A percentile compares a stretch with the other conserved stretches of the same genome.
Evolutionary conservation across 768 basidiomycete species (phyloP).

Genomic region (Kwoniella dendrophila): DNA sequence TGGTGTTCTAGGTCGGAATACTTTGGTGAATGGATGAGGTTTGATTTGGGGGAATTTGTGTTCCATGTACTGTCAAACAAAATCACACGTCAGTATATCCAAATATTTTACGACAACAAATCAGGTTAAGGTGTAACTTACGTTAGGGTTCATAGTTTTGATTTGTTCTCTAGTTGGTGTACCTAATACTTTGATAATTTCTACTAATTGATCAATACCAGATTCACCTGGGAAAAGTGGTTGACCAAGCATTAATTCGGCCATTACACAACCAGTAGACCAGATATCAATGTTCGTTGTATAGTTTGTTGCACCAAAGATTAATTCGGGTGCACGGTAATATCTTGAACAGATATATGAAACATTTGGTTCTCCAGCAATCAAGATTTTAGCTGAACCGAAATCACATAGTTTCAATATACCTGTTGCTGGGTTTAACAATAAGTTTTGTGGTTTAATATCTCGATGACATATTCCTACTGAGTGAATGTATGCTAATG

Average conservation of each 20-base stretch:
- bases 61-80: conserved; percentile 78
- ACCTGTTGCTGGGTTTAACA: conserved; percentile 94
- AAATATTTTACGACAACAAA: background rate
- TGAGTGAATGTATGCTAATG: conserved; percentile 97
- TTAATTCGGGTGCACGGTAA: conserved; percentile 98
- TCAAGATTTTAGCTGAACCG: conserved; percentile 96
- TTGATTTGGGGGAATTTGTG: conserved; percentile 99
- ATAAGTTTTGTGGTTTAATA: conserved; percentile 98
- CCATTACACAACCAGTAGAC: conserved; percentile 99
- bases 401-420: conserved; percentile 98
- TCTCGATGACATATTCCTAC: conserved; percentile 99
- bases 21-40: conserved; percentile 99
- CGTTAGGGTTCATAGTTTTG: conserved; percentile 99
- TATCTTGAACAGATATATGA: conserved; percentile 99
- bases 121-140: conserved; percentile 33
- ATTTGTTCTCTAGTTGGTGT: conserved; percentile 98
- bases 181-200: conserved; percentile 99
- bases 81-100: background rate
- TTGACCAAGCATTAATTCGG: conserved; percentile 97
- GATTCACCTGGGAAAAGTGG: conserved; percentile 96
- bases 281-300: conserved; percentile 99
- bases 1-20: conserved; percentile 96
- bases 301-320: conserved; percentile 99
- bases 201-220: conserved; percentile 97
- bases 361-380: conserved; percentile 97